Evolutionary conservation across 2,329 filamentous ascomycete species (phyloP).

Genomic region (Colletotrichum sp.): DNA sequence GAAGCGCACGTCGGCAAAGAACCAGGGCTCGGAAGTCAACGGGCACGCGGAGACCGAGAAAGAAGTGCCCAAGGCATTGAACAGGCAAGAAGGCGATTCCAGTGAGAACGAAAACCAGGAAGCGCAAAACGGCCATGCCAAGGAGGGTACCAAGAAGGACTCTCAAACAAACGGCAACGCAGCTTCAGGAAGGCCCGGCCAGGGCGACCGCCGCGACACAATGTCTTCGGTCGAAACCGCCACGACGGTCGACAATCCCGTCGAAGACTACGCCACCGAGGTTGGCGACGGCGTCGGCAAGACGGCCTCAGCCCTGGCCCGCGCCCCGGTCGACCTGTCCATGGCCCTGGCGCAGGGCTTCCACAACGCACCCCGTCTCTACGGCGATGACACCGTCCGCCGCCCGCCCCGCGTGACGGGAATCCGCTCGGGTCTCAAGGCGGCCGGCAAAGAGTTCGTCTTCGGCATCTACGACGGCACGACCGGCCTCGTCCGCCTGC

Average conservation of each 20-base stretch:
- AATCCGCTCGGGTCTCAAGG: conserved; percentile 65
- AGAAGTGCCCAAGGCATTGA: not conserved
- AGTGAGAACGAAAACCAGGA: not conserved
- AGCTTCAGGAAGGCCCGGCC: not conserved
- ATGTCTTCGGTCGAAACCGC: conserved; percentile 20
- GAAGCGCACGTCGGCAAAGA: conserved; percentile 20
- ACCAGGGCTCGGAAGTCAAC: not conserved
- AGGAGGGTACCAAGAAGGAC: not conserved
- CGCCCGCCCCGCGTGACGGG: conserved; percentile 68
- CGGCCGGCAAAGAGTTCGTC: conserved; percentile 64
- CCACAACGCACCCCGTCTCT: conserved; percentile 73
- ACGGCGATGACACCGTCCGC: conserved; percentile 73
- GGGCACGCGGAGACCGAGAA: conserved; percentile 20
- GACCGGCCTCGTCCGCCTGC: conserved; percentile 66
- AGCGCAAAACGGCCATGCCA: not conserved
- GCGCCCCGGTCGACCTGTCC: conserved; percentile 65
- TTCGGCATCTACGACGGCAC: conserved; percentile 71
- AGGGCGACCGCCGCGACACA: conserved; percentile 20
- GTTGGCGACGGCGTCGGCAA: conserved; percentile 57
- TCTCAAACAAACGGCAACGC: not conserved
- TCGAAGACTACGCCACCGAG: conserved; percentile 52
- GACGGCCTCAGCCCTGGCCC: conserved; percentile 55
- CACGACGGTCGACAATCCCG: conserved; percentile 28
- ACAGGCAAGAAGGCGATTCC: not conserved
- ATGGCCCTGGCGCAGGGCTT: conserved; percentile 71